Evolutionary conservation across 441 rosid genomes (phyloP), one percentile per base, ranked within the genome.

Genomic region (Populus hybrid): DNA sequence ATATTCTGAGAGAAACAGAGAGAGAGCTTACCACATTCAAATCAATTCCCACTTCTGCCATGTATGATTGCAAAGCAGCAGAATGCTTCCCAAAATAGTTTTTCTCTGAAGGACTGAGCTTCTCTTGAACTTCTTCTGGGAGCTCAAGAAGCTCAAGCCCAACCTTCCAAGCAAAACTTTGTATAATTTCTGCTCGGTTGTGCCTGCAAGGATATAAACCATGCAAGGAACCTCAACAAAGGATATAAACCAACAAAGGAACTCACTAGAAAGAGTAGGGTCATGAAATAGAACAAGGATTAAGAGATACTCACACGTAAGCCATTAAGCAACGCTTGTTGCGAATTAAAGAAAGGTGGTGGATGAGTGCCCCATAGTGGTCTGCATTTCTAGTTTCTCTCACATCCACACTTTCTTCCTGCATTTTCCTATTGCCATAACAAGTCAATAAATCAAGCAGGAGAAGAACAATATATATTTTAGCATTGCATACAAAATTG

Each of bases 301-400:
- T 72, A 11, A 64, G 67, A 73, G 75, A 63, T 70, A 36, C 88
- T 78, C 80, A 95, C 97, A 89, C 84, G 73, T 95, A 95, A 16
- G 97, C 97, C 98, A 91, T 89, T 80, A 95, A 86, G 89, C 98
- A 95, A 69, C 97, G 95, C 76, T 95, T 95, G 85, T 92, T 92
- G 34, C 96, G 93, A 84, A 83, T 82, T 81, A 93, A 83, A 80
- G 99, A 81, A 79, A 95, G 91, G 85, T 95, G 98, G 80, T 95
- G 97, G 67, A 88, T 81, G 7, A 95, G 91, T 66, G 97, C 93
- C 54, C 99, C 98, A 72, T 95, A 91, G 81, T 91, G 94, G 81
- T 93, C 98, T 4, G 88, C 92, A 83, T 93, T 95, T 88, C 91
- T 91, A 72, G 90, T 84, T 80, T 89, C 91, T 81, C 78, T 87